Conservation (phyloP, 163 green algal species). For the Trebouxiophyceae sp. region DNA sequence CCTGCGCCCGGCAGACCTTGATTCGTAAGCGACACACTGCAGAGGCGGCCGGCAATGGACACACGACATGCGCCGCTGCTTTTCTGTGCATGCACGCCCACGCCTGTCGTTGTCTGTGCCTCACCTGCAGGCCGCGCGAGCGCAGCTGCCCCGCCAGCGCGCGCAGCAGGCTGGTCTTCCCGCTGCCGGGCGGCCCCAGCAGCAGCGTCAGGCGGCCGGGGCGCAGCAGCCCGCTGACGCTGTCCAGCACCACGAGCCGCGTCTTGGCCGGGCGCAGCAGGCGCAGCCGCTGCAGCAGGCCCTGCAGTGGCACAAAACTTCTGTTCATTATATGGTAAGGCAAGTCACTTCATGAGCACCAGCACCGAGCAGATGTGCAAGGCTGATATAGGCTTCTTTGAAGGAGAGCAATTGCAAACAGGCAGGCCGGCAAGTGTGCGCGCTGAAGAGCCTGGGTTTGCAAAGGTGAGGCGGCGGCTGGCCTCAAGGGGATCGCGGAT, state of each 20-base stretch:
- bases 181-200: conserved; percentile 61
- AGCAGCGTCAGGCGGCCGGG: conserved; percentile 57
- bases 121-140: conserved; percentile 4
- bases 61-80: no score
- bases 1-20: no score
- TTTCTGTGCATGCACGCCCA: no score
- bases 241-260: conserved; percentile 14
- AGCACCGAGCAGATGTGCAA: no score
- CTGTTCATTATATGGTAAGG: neutral
- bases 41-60: no score
- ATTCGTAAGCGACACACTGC: no score
- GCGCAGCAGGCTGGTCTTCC: conserved; percentile 68
- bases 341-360: neutral
- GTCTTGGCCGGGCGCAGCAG: neutral
- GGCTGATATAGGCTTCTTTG: no score
- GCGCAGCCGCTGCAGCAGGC: conserved; percentile 1
- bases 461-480: no score
- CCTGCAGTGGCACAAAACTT: conserved; percentile 1
- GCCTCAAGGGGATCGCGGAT: conserved; percentile 19
- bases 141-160: conserved; percentile 36
- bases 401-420: no score
- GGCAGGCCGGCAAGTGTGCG: no score
- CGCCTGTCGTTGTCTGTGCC: no score
- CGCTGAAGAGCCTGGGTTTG: no score
- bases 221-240: conserved; percentile 14